phyloP scores from a whole-genome alignment of 2,329 filamentous ascomycete genomes.

The Aspergillus tanneri region DNA sequence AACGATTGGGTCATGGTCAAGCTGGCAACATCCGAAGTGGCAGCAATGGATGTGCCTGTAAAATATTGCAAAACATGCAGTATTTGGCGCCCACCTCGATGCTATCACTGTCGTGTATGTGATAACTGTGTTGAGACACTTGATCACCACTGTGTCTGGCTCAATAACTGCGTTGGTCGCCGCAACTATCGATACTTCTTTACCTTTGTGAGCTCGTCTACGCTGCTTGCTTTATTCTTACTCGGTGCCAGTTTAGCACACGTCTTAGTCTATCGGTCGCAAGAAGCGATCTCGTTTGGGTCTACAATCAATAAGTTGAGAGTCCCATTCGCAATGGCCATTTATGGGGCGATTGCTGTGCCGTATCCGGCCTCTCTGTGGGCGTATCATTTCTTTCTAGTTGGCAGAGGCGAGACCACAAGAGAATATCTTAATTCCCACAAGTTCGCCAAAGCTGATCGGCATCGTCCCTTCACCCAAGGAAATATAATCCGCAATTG shows the following conservation, averaged over 20 bases:
- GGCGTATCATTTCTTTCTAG: constrained; percentile 87
- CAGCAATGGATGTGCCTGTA: constrained; percentile 95
- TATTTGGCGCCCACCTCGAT: constrained; percentile 93
- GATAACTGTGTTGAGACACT: constrained; percentile 97
- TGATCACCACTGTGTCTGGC: constrained; percentile 97
- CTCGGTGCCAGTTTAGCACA: constrained; percentile 77
- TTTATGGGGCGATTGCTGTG: constrained; percentile 73
- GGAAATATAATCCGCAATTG: constrained; percentile 74
- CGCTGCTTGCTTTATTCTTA: constrained; percentile 72
- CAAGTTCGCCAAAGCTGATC: constrained; percentile 89
- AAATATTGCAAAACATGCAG: constrained; percentile 98
- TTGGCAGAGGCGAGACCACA: constrained; percentile 88
- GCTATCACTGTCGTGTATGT: constrained; percentile 93
- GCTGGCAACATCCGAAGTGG: constrained; percentile 68
- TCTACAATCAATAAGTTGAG: constrained; percentile 68
- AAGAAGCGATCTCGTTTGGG: constrained; percentile 65
- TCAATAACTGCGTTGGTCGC: constrained; percentile 96
- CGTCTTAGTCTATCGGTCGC: constrained; percentile 68
- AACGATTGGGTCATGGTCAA: constrained; percentile 95
- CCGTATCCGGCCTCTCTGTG: constrained; percentile 81
- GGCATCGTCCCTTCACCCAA: constrained; percentile 87
- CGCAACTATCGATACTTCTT: constrained; percentile 99
- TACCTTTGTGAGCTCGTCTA: constrained; percentile 78
- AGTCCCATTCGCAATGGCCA: constrained; percentile 82
- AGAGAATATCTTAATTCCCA: constrained; percentile 94